Evolutionary conservation across 495 filamentous ascomycete genomes (phyloP), one percentile per base, ranked within the genome.

Genomic region (Bacidia rubella): DNA sequence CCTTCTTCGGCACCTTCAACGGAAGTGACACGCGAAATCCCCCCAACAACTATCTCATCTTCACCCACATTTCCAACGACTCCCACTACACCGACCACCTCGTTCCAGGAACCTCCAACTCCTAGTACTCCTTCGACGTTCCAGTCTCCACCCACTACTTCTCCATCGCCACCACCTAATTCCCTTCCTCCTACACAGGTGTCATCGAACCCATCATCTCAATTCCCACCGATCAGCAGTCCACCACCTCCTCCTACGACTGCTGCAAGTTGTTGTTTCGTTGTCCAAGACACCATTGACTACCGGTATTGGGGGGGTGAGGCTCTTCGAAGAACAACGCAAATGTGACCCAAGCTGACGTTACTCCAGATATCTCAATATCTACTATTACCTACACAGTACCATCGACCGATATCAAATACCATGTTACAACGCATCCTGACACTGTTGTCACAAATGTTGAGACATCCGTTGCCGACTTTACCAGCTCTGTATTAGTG

Each of bases 231-330:
- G 1, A 19, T 48, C 46, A 52, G 2, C 38, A 52, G 15, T 24
- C 32, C 35, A 29, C 32, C 24, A 4, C 32, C 32, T 2, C 22
- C 27, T 11, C 26, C 47, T 19, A 49, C 53, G 12, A 51, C 53
- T 29, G 32, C 2, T 21, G 41, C 53, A 15, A 27, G 52, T 11
- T 56, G 54, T 20, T 56, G 54, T 40, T 56, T 56, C 11, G 49
- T 56, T 47, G 54, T 56, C 15, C 54, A 56, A 40, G 54, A 56
- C 41, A 56, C 54, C 15, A 23, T 56, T 41, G 54, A 56, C 20
- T 56, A 56, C 22, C 51, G 42, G 19, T 56, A 56, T 35, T 56
- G 54, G 54, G 48, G 40, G 27, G 52, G 52, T 54, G 47, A 9
- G 45, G 23, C 32, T 5, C 5, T 49, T 10, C 17, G 7, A 20